Evolutionary conservation across 1,284 basidiomycete species (phyloP).

Genomic region (Microbotryum violaceum): DNA sequence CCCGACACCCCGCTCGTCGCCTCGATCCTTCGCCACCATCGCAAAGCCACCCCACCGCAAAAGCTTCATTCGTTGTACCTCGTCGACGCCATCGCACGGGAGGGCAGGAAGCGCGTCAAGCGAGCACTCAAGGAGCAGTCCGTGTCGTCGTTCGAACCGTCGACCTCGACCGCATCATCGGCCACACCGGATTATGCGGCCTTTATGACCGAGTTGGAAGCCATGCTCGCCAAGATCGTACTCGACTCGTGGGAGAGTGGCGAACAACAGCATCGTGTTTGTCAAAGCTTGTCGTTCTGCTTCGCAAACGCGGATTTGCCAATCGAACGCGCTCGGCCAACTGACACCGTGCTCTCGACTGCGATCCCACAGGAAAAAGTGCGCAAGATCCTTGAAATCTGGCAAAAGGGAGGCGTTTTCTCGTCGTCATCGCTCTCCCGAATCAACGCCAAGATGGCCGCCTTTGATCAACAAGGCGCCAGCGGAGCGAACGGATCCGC

Average conservation of each 20-base stretch:
- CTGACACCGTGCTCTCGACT: not conserved
- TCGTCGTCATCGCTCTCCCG: slow-evolving; percentile 53
- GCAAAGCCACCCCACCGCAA: slow-evolving; percentile 54
- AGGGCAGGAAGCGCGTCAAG: slow-evolving; percentile 59
- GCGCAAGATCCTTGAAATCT: slow-evolving; percentile 89
- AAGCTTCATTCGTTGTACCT: slow-evolving; percentile 81
- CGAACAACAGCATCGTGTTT: slow-evolving; percentile 68
- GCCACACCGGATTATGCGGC: slow-evolving; percentile 59
- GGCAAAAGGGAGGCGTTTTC: slow-evolving; percentile 80
- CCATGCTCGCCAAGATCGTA: slow-evolving; percentile 71
- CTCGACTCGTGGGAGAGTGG: slow-evolving; percentile 63
- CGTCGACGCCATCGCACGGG: slow-evolving; percentile 79
- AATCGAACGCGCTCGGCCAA: not conserved
- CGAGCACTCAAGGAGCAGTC: slow-evolving; percentile 46
- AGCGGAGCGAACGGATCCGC: no score
- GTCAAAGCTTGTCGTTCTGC: slow-evolving; percentile 41
- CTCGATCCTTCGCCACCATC: slow-evolving; percentile 73
- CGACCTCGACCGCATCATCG: not conserved
- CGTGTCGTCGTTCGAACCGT: slow-evolving; percentile 3
- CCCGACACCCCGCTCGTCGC: slow-evolving; percentile 76
- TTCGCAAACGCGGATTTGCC: not conserved
- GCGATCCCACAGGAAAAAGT: slow-evolving; percentile 69
- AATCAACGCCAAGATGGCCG: slow-evolving; percentile 11
- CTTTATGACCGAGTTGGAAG: slow-evolving; percentile 76
- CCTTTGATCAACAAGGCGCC: no score